phyloP scores from a whole-genome alignment of 2,329 filamentous ascomycete genomes.

The Colletotrichum tamarilloi region DNA sequence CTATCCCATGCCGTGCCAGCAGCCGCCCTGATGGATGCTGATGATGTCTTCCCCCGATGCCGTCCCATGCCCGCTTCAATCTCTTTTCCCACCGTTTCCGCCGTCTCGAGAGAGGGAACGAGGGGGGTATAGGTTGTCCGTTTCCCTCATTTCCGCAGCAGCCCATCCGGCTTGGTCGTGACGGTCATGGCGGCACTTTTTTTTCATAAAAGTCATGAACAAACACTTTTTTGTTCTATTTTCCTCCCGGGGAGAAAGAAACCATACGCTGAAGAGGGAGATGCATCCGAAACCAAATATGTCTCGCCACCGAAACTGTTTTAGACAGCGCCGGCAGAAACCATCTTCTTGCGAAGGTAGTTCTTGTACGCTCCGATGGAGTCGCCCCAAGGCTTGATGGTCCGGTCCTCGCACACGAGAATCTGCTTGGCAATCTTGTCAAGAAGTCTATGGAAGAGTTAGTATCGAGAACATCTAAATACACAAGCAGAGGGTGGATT shows the following conservation, averaged over 20 bases:
- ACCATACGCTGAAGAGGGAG: conserved; percentile 7
- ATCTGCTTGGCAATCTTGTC: conserved; percentile 99
- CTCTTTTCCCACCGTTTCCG: conserved; percentile 1
- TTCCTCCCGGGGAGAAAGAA: background rate
- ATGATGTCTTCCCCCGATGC: conserved; percentile 7
- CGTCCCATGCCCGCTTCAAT: conserved; percentile 10
- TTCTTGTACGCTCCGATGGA: conserved; percentile 97
- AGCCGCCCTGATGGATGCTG: conserved; percentile 16
- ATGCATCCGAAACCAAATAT: background rate
- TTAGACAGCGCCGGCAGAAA: conserved; percentile 87
- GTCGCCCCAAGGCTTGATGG: conserved; percentile 89
- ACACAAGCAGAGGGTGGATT: too few species aligned
- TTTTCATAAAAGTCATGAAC: conserved; percentile 18
- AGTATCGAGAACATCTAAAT: conserved; percentile 26
- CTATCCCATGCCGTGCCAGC: conserved; percentile 32
- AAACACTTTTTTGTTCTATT: conserved; percentile 4
- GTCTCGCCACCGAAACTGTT: background rate
- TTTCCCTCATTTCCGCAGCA: background rate
- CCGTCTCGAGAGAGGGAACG: background rate
- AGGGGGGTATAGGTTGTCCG: background rate
- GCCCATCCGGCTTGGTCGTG: conserved; percentile 9
- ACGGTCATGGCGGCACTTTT: conserved; percentile 3
- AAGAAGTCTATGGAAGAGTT: conserved; percentile 73
- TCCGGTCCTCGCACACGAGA: conserved; percentile 98
- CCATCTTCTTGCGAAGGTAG: conserved; percentile 99